Evolutionary conservation across 495 filamentous ascomycete genomes (phyloP), one percentile per base, ranked within the genome.

Genomic region (Margaritispora aquatica): DNA sequence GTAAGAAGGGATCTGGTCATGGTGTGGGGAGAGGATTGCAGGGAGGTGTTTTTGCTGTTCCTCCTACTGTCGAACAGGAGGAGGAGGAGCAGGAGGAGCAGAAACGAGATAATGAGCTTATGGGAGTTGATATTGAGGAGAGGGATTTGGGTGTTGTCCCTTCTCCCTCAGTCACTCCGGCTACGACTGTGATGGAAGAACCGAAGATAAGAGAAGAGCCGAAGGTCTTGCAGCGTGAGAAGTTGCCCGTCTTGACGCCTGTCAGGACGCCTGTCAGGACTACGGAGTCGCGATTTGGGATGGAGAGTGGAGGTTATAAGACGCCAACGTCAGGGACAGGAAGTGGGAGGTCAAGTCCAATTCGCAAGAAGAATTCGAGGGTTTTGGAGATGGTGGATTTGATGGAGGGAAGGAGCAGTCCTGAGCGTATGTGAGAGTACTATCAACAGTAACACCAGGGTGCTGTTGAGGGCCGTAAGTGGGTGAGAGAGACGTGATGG

Each of bases 1-100:
- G 63, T 48, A 64, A 56, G 48, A 60, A 55, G 20, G 49, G 66
- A 3, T n/a, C n/a, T n/a, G n/a, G n/a, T n/a, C n/a, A n/a, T n/a
- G n/a, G n/a, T 61, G 57, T 51, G 38, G 38, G 15, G 19, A 44
- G 38, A 8, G 38, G 38, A 44, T n/a, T 44, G 17, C 38, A 44
- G 38, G n/a, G n/a, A n/a, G 38, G 38, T 10, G 38, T 44, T 44
- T 44, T 44, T n/a, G 4, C 38, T 44, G 38, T 44, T 44, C 38
- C 38, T 44, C 38, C 38, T 9, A n/a, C 38, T n/a, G n/a, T n/a
- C n/a, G n/a, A n/a, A n/a, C n/a, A n/a, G n/a, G n/a, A n/a, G n/a
- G n/a, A n/a, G n/a, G n/a, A n/a, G n/a, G n/a, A n/a, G n/a, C n/a
- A n/a, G 17, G 10, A 44, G 15, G 10, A 44, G 38, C 17, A 10